Evolutionary conservation across 192 early-diverging fungal genomes (phyloP).

Genomic region (Oehlia diaphana): DNA sequence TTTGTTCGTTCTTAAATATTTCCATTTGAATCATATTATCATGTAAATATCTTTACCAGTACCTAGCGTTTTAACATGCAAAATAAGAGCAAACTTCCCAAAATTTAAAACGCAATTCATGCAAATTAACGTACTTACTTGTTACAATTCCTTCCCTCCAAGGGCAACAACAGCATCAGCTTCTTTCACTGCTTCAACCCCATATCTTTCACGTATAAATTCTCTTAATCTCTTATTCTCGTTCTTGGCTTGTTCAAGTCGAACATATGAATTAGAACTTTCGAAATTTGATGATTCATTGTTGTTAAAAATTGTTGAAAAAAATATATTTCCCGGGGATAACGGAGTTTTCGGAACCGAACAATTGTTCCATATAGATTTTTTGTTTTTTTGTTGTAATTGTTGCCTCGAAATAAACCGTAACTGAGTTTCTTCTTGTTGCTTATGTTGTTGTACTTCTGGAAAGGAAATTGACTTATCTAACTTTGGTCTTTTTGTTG

Average conservation of each 20-base stretch:
- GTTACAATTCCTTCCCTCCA: background rate
- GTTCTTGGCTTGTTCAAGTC: background rate
- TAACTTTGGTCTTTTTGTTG: background rate
- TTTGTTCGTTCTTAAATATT: no score
- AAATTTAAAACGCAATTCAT: no score
- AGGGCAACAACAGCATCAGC: slow-evolving; percentile 14
- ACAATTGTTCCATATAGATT: no score
- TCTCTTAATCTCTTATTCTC: slow-evolving; percentile 27
- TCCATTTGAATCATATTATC: no score
- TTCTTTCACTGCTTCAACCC: slow-evolving; percentile 13
- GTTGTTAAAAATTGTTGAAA: background rate
- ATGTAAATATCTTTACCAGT: no score
- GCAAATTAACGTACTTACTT: background rate
- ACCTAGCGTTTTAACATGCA: no score
- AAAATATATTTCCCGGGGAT: background rate
- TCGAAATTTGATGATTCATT: background rate
- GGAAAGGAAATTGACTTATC: background rate
- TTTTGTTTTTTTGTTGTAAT: no score
- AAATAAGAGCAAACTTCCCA: no score
- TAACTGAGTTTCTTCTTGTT: no score
- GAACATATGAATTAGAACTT: background rate
- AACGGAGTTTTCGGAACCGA: background rate
- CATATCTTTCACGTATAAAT: slow-evolving; percentile 25
- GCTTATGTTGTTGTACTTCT: no score
- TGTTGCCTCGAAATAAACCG: no score